Evolutionary conservation across 140 eudicot genomes (phyloP), one percentile per base, ranked within the genome.

Genomic region (Anethum foeniculum): DNA sequence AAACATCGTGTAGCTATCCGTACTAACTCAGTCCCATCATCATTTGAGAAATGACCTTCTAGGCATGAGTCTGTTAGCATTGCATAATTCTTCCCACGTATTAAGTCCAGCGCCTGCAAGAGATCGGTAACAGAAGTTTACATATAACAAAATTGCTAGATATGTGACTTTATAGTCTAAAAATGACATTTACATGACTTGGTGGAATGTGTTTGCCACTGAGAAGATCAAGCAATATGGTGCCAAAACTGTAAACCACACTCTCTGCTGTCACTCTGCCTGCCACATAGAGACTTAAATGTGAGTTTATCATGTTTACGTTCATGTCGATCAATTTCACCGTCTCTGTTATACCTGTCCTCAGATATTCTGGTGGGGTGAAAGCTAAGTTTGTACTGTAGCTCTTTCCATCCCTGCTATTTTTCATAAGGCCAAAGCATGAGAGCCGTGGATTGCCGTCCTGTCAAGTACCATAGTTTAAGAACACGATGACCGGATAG

Each of bases 171-270:
- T 8, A 1, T 41, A 11, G 48, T 19, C 25, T 34, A 67, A 18
- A 56, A 67, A 47, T 28, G 76, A 67, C 75, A 48, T 79, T 87
- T 83, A 91, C 96, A 83, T 89, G 93, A 80, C 96, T 89, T 23
- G 96, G 96, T 5, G 96, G 96, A 62, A 91, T 91, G 78, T 91
- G 96, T 34, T 91, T 91, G 78, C 96, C 96, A 54, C 91, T 91
- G 47, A 91, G 90, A 68, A 91, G 93, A 87, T 91, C 96, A 74
- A 91, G 93, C 78, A 91, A 81, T 32, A 91, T 83, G 77, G 96
- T 89, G 43, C 96, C 96, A 65, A 87, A 91, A 81, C 93, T 91
- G 85, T 85, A 91, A 80, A 91, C 86, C 27, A 89, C 93, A 84
- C 96, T 89, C 78, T 91, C 96, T 0, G 93, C 84, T 4, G 85